A percentile compares a stretch with the other conserved stretches of the same genome.
Evolutionary conservation across 1,284 basidiomycete genomes (phyloP).

Genomic region (Takashimella tepidaria): DNA sequence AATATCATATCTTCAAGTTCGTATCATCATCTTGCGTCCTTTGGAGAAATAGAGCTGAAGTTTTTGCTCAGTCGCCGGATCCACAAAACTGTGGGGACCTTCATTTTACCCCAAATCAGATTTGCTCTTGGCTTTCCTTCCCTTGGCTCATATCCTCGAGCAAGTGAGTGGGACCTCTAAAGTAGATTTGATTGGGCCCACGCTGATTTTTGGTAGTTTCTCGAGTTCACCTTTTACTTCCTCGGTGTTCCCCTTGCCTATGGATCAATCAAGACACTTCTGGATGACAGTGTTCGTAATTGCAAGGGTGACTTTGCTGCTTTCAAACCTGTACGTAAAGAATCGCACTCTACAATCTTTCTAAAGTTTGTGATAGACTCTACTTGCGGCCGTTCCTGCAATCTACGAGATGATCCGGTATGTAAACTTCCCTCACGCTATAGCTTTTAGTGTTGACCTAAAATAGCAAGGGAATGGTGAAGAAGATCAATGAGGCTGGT

Average conservation of each 20-base stretch:
- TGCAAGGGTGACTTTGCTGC: conserved; percentile 79
- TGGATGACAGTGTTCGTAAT: conserved; percentile 76
- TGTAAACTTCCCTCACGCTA: conserved; percentile 3
- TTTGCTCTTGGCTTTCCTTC: conserved; percentile 78
- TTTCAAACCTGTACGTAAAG: conserved; percentile 57
- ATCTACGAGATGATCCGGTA: conserved; percentile 70
- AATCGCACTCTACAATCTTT: not conserved
- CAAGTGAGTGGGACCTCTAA: conserved; percentile 25
- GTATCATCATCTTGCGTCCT: conserved; percentile 8
- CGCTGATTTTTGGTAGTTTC: conserved; percentile 15
- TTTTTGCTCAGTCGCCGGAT: conserved; percentile 56
- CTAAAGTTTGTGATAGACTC: too few relatives aligned
- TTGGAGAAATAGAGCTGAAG: not conserved
- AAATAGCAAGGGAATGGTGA: conserved; percentile 82
- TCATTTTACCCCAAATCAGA: conserved; percentile 60
- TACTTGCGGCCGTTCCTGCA: conserved; percentile 88
- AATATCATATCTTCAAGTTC: conserved; percentile 71
- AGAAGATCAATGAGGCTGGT: conserved; percentile 56
- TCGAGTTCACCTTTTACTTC: conserved; percentile 23
- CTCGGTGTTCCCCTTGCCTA: conserved; percentile 23
- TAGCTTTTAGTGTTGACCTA: conserved; percentile 50
- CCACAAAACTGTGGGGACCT: conserved; percentile 65
- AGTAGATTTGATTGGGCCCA: too few relatives aligned
- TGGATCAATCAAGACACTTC: conserved; percentile 70
- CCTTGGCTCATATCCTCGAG: conserved; percentile 79